phyloP scores from a whole-genome alignment of 768 basidiomycete species.

The Amanita thiersii region DNA sequence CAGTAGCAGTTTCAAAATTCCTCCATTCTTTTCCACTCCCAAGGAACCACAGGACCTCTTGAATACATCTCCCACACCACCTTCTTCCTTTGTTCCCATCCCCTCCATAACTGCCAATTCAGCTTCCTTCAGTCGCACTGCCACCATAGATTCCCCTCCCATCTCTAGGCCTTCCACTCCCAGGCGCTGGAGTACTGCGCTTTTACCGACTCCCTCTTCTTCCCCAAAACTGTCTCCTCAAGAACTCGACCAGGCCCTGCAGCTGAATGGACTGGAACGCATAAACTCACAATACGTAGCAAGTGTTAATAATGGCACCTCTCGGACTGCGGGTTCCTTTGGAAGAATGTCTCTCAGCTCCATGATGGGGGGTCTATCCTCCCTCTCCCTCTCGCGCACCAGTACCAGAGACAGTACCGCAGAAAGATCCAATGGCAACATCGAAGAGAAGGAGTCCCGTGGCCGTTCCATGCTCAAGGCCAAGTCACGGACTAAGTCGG shows the following conservation, averaged over 20 bases:
- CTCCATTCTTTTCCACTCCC: constrained; percentile 17
- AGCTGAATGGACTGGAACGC: constrained; percentile 45
- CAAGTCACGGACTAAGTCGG: constrained; percentile 35
- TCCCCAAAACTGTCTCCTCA: constrained; percentile 22
- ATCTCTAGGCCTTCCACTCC: constrained; percentile 22
- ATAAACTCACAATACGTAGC: constrained; percentile 23
- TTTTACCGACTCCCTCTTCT: constrained; percentile 20
- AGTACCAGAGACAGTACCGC: constrained; percentile 30
- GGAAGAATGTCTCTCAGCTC: constrained; percentile 56
- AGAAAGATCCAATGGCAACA: constrained; percentile 15
- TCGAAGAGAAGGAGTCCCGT: constrained; percentile 39
- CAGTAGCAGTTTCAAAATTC: constrained; percentile 8
- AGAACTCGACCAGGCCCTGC: constrained; percentile 38
- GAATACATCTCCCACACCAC: constrained; percentile 9
- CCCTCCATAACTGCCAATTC: constrained; percentile 9
- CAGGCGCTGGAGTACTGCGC: constrained; percentile 24
- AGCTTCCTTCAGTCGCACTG: constrained; percentile 10
- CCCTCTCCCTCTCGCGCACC: constrained; percentile 53
- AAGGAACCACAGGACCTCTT: constrained; percentile 21
- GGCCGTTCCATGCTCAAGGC: constrained; percentile 43
- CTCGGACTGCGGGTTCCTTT: constrained; percentile 40
- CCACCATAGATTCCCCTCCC: constrained; percentile 19
- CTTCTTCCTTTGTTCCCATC: constrained; percentile 12
- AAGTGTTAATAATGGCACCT: constrained; percentile 15
- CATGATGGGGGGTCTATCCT: constrained; percentile 66